Percentiles rank a stretch among this genome's conserved stretches.
phyloP scores from a whole-genome alignment of 2,329 filamentous ascomycete species.

The Acrocalymma vagum region DNA sequence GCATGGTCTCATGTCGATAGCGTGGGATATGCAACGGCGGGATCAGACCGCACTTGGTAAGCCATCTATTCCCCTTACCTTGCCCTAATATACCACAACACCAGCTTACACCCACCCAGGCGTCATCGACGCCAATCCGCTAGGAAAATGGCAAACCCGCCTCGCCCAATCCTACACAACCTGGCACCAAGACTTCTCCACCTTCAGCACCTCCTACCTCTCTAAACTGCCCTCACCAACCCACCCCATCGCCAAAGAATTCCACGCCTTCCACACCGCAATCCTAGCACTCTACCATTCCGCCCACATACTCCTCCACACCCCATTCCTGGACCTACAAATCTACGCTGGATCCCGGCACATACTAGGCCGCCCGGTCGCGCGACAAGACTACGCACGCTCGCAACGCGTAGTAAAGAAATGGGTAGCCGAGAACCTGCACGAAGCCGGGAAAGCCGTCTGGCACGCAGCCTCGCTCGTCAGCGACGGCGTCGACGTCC shows the following conservation, averaged over 20 bases:
- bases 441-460: constrained; percentile 54
- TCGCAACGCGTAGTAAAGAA: constrained; percentile 61
- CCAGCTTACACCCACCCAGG: constrained; percentile 15
- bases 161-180: constrained; percentile 63
- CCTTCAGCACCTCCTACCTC: constrained; percentile 53
- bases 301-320: constrained; percentile 64
- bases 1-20: constrained; percentile 70
- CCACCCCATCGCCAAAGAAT: constrained; percentile 49
- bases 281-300: constrained; percentile 67
- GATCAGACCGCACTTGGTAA: constrained; percentile 68
- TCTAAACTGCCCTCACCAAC: constrained; percentile 33
- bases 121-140: constrained; percentile 42
- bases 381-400: constrained; percentile 58
- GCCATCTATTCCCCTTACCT: background rate
- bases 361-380: constrained; percentile 66
- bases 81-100: background rate
- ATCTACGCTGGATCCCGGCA: constrained; percentile 68
- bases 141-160: constrained; percentile 61
- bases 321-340: constrained; percentile 68
- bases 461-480: constrained; percentile 65
- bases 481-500: constrained; percentile 57
- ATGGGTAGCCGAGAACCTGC: constrained; percentile 53
- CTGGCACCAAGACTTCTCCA: constrained; percentile 68
- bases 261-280: constrained; percentile 58
- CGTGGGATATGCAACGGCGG: constrained; percentile 68